Base-by-base conservation (phyloP, 1,284 basidiomycete species). In the Gymnopus androsaceus region DNA sequence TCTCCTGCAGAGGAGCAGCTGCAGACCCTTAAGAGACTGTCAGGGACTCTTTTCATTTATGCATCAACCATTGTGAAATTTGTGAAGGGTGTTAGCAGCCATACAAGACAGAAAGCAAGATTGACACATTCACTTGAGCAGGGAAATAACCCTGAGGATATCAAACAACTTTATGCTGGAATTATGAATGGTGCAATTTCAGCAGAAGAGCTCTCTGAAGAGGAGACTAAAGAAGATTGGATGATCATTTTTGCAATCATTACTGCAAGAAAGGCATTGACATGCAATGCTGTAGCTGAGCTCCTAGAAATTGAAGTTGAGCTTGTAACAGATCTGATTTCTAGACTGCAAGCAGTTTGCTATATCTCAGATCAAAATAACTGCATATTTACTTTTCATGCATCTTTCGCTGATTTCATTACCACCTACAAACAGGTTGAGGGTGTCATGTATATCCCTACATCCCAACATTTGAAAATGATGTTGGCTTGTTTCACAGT, bases 351-450 rank as follows among this genome's bases (percentile, higher is more conserved):
- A 30, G 37, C 54, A 25, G 31, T 55, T 3, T 28, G 50, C 17
- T 50, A 50, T 27, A 21, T 42, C 36, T n/a, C 27, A n/a, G 15
- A 54, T 11, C 3, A 8, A 33, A n/a, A 33, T 15, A 14, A 33
- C 15, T 14, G 17, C 7, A 34, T 44, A 17, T 44, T 49, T n/a
- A 50, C 23, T 1, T 50, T 55, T 21, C 54, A 55, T 50, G 46
- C 40, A 25, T 55, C 54, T 15, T 55, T 55, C 50, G 19, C 38
- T 15, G 54, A 55, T 14, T 55, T 49, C n/a, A 7, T 55, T 8
- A n/a, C n/a, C 17, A 23, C n/a, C 3, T 21, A 40, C 21, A 7
- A 30, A 17, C 14, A 19, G 30, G 44, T 27, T 14, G 14, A n/a
- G n/a, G n/a, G n/a, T n/a, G n/a, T n/a, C n/a, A n/a, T n/a, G 5